phyloP scores from a whole-genome alignment of 176 grass and related monocot species.

The Hyparrhenia diplandra region DNA sequence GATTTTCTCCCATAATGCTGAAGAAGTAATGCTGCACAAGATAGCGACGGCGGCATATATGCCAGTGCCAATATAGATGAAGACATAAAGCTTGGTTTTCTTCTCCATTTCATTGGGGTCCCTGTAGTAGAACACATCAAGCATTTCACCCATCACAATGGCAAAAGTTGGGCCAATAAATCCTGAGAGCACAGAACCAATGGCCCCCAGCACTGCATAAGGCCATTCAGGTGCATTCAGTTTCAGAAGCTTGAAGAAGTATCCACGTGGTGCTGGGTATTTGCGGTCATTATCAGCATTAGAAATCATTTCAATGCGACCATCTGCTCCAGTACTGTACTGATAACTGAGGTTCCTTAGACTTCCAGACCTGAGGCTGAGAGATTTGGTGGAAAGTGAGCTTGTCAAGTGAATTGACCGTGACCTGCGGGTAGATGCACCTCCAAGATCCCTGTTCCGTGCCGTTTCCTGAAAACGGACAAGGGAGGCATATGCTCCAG shows the following conservation, averaged over 20 bases:
- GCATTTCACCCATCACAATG: conserved; percentile 96
- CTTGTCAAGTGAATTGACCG: conserved; percentile 86
- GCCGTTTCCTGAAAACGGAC: conserved; percentile 86
- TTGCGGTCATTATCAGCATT: conserved; percentile 85
- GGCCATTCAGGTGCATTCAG: conserved; percentile 98
- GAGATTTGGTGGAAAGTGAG: conserved; percentile 97
- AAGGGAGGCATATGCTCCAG: conserved; percentile 86
- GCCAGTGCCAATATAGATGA: conserved; percentile 97
- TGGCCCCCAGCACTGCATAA: conserved; percentile 72
- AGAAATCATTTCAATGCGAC: conserved; percentile 98
- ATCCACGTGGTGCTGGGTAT: conserved; percentile 89
- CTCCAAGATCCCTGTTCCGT: conserved; percentile 65
- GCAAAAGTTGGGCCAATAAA: conserved; percentile 95
- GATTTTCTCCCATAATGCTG: conserved; percentile 99
- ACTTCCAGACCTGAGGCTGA: conserved; percentile 89
- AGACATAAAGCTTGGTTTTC: conserved; percentile 86
- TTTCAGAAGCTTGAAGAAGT: conserved; percentile 96
- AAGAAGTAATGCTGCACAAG: conserved; percentile 98
- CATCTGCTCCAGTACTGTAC: conserved; percentile 95
- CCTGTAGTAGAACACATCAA: conserved; percentile 93
- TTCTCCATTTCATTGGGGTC: conserved; percentile 78
- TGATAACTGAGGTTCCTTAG: conserved; percentile 96
- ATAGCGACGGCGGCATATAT: conserved; percentile 89
- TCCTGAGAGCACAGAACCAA: conserved; percentile 88
- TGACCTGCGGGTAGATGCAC: conserved; percentile 64